phyloP scores from a whole-genome alignment of 116 monocot species.

The Iris pallida region DNA sequence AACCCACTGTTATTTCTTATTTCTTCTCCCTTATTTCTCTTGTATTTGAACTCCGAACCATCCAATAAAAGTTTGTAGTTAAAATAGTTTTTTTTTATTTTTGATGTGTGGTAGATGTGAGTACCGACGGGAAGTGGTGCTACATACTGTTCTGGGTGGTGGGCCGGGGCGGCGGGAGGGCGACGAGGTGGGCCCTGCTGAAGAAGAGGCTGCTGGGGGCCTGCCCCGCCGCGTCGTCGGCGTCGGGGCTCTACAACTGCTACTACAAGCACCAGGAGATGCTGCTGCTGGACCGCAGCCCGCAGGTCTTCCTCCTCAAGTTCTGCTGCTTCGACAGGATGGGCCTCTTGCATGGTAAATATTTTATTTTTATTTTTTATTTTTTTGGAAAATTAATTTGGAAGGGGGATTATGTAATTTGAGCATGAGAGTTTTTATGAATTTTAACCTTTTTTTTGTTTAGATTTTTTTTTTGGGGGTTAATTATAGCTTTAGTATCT shows the following conservation, averaged over 20 bases:
- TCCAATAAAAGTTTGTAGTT: too few relatives aligned
- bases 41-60: too few relatives aligned
- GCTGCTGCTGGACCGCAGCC: constrained; percentile 16
- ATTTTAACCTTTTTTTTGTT: neutral
- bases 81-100: too few relatives aligned
- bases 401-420: neutral
- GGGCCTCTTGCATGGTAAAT: constrained; percentile 70
- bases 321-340: constrained; percentile 67
- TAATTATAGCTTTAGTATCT: too few relatives aligned
- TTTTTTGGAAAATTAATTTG: neutral
- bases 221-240: constrained; percentile 29
- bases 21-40: too few relatives aligned
- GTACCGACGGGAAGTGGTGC: constrained; percentile 85
- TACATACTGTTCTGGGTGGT: constrained; percentile 80
- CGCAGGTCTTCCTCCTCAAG: constrained; percentile 66
- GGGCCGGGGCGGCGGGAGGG: constrained; percentile 18
- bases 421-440: too few relatives aligned
- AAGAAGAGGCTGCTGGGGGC: constrained; percentile 47
- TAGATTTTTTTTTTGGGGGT: neutral
- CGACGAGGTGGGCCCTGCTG: constrained; percentile 45
- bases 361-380: neutral
- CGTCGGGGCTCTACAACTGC: constrained; percentile 23
- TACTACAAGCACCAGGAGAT: constrained; percentile 33
- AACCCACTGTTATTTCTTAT: too few relatives aligned
- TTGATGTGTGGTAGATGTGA: constrained; percentile 32